phyloP scores from a whole-genome alignment of 1,284 basidiomycete genomes.

The Gomphus bonarii region DNA sequence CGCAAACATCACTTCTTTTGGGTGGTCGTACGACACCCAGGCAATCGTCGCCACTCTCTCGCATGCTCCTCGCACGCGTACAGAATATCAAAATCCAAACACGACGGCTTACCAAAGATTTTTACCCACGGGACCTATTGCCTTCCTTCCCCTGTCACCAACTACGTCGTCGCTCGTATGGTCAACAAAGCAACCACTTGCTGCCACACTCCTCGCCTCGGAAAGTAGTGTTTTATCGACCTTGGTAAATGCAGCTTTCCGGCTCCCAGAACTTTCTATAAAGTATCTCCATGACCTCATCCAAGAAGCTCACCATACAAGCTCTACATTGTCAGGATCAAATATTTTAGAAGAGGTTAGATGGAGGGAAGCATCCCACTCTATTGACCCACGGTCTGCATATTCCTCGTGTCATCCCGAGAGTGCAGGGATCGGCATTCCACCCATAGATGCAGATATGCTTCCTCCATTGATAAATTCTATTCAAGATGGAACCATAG shows the following conservation, averaged over 20 bases:
- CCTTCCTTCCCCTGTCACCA: conserved; percentile 80
- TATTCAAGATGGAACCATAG: conserved; percentile 70
- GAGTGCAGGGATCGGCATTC: conserved; percentile 36
- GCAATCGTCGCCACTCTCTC: conserved; percentile 86
- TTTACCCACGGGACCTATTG: conserved; percentile 91
- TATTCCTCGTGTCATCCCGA: conserved; percentile 37
- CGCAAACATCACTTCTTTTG: conserved; percentile 80
- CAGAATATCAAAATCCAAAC: conserved; percentile 51
- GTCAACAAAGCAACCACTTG: conserved; percentile 80
- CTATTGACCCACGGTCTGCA: conserved; percentile 49
- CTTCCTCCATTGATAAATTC: conserved; percentile 70
- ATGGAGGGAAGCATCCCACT: conserved; percentile 61
- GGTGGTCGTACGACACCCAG: conserved; percentile 87
- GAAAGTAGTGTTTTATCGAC: conserved; percentile 55
- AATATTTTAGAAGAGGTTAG: conserved; percentile 48
- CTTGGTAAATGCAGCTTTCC: conserved; percentile 90
- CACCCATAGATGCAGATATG: conserved; percentile 48
- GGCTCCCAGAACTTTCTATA: conserved; percentile 71
- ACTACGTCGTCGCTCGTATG: conserved; percentile 86
- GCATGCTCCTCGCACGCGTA: conserved; percentile 44
- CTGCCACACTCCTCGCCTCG: conserved; percentile 60
- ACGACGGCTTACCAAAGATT: conserved; percentile 91
- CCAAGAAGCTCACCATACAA: conserved; percentile 39
- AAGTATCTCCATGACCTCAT: conserved; percentile 57
- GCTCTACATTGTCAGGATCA: conserved; percentile 31